Evolutionary conservation across 768 basidiomycete species (phyloP), one percentile per base, ranked within the genome.

Genomic region (Antrodiella citrinella): DNA sequence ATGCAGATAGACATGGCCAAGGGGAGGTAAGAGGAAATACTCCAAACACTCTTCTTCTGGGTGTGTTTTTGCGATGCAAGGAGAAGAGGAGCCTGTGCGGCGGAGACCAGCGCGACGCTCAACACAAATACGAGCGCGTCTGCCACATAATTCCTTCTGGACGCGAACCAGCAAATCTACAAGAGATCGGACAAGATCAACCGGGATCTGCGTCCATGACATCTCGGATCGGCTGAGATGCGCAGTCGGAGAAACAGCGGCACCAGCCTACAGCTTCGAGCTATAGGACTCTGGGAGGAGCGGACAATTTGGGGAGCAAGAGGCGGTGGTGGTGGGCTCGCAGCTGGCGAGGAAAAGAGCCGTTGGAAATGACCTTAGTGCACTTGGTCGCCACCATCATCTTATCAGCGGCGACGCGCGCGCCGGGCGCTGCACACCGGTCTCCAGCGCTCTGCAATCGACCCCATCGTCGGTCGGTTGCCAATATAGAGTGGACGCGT

Each of bases 241-340:
- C 30, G 30, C n/a, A n/a, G n/a, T 35, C 30, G 30, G 30, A 35
- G 30, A 35, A 15, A 35, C n/a, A 35, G 30, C 30, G 30, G 15
- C 61, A 57, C 65, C 63, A 62, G 65, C 67, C 69, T 62, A 63
- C 65, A 57, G 30, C 68, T 39, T 70, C 72, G 49, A 70, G 67
- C 63, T 54, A 57, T 63, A 60, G 64, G 67, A 54, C 57, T 61
- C 59, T 59, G 53, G 50, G 55, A 53, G 53, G 57, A 56, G 26
- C 41, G 54, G 48, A 50, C 26, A 23, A 47, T 48, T 30, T 35
- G 49, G 51, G 47, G 52, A 57, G 39, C 42, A 13, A 22, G 22
- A 49, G 56, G 20, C 40, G 50, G 35, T 47, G 49, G 39, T 49
- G 45, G 59, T 56, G 47, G 46, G 53, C 55, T 51, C 40, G 25